A percentile compares a stretch with the other conserved stretches of the same genome.
Evolutionary conservation across 805 yeast genomes (phyloP).

Genomic region (Cyberlindnera mycetangii): DNA sequence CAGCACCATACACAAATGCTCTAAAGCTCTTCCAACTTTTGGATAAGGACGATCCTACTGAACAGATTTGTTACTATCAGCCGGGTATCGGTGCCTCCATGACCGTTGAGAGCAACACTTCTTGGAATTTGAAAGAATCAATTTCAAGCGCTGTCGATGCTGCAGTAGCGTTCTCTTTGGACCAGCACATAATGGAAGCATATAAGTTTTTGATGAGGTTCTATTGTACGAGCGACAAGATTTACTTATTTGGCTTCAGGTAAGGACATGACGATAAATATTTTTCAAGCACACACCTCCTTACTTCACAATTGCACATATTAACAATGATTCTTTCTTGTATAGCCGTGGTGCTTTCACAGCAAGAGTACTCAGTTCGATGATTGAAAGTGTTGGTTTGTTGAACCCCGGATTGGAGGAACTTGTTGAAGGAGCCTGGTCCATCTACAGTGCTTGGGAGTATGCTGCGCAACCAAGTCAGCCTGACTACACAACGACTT

Average conservation of each 20-base stretch:
- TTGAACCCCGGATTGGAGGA: constrained; percentile 53
- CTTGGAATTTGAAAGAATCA: constrained; percentile 18
- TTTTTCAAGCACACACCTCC: too few species aligned
- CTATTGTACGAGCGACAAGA: constrained; percentile 47
- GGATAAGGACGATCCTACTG: constrained; percentile 38
- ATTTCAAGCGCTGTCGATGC: constrained; percentile 37
- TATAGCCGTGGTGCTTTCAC: constrained; percentile 59
- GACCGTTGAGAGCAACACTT: constrained; percentile 34
- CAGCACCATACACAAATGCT: constrained; percentile 51
- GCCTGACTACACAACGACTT: constrained; percentile 40
- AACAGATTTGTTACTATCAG: constrained; percentile 60
- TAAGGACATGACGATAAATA: constrained; percentile 7
- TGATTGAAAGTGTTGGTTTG: constrained; percentile 64
- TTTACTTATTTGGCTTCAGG: constrained; percentile 58
- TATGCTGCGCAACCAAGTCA: constrained; percentile 54
- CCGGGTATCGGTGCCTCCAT: constrained; percentile 64
- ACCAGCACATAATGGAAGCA: constrained; percentile 55
- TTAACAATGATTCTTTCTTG: constrained; percentile 2
- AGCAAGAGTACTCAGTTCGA: constrained; percentile 61
- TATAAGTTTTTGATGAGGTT: constrained; percentile 49
- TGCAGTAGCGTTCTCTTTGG: constrained; percentile 51
- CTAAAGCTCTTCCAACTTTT: constrained; percentile 50
- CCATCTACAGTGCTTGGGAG: constrained; percentile 57
- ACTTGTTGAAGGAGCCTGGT: constrained; percentile 60
- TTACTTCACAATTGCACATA: background rate